phyloP scores from a whole-genome alignment of 306 rosid species.

The Sesbania bispinosa region DNA sequence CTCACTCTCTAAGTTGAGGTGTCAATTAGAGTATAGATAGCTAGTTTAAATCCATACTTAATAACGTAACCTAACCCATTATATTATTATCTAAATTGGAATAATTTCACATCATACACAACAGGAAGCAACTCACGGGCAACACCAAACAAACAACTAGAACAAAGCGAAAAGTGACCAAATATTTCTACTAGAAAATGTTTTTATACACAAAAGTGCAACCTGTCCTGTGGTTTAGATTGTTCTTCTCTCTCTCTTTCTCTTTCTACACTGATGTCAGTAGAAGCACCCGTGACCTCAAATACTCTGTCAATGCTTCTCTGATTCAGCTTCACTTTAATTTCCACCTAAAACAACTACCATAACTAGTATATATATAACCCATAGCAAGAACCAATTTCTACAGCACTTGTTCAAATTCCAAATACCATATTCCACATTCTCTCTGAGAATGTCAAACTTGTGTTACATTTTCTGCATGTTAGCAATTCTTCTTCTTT shows the following conservation, averaged over 20 bases:
- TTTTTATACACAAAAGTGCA: conserved; percentile 40
- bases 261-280: conserved; percentile 28
- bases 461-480: conserved; percentile 22
- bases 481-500: conserved; percentile 34
- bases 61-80: conserved; percentile 8
- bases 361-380: conserved; percentile 28
- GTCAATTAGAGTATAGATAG: no score
- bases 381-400: conserved; percentile 1
- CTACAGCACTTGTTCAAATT: background rate
- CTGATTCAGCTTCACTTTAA: no score
- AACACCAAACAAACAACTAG: conserved; percentile 43
- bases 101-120: conserved; percentile 47
- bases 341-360: conserved; percentile 37
- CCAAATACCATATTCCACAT: background rate
- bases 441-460: conserved; percentile 45
- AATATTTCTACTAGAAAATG: conserved; percentile 3
- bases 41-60: no score
- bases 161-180: conserved; percentile 33
- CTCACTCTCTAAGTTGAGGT: no score
- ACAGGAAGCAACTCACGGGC: conserved; percentile 69
- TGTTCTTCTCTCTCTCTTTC: conserved; percentile 32
- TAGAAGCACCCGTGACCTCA: conserved; percentile 71
- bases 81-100: conserved; percentile 22
- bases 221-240: conserved; percentile 43
- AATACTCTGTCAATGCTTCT: conserved; percentile 32